Base-by-base conservation (phyloP, 352 stramenopile species). In the Pythium rishiriense region DNA sequence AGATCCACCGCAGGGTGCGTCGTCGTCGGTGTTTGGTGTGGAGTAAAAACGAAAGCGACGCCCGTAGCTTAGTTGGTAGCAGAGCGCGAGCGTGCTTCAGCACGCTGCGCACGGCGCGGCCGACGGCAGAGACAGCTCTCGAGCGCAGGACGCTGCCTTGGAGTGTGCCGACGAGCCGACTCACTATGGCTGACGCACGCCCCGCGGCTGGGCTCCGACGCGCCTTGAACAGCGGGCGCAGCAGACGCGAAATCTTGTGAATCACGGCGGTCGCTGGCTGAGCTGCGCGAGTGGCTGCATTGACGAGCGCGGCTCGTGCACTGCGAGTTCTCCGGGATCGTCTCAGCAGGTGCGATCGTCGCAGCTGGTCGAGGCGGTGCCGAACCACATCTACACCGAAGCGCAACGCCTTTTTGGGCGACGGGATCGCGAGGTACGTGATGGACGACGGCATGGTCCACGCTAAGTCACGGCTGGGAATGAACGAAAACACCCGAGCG, bases 381-480 rank as follows among this genome's bases (percentile, higher is more conserved):
- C 37, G 58, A 8, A 52, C 24, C n/a, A 42, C 17, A 8, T 43
- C 50, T 1, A 29, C 49, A 12, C 26, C 21, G 9, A 37, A 22
- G n/a, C 14, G 22, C 17, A 62, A 26, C 14, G 21, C 17, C 51
- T 68, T 68, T 10, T 24, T 50, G 28, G 21, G 28, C 22, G 37
- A 43, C 15, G 52, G 51, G 11, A 57, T 24, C 25, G 51, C 28
- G 26, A 69, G 45, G 45, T 46, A 55, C 9, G 62, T 69, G 53
- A 69, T 69, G 14, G 61, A 62, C 17, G 51, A 62, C n/a, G 42
- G 22, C 48, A 58, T 66, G 35, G 12, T n/a, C n/a, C n/a, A n/a
- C n/a, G n/a, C n/a, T n/a, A n/a, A n/a, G n/a, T n/a, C n/a, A n/a
- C n/a, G n/a, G n/a, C n/a, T n/a, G n/a, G n/a, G n/a, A n/a, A n/a